These are phyloP conservation scores for Calocera cornea DNA, from an alignment of 768 basidiomycete species.

Conservation along the genomic window DNA sequence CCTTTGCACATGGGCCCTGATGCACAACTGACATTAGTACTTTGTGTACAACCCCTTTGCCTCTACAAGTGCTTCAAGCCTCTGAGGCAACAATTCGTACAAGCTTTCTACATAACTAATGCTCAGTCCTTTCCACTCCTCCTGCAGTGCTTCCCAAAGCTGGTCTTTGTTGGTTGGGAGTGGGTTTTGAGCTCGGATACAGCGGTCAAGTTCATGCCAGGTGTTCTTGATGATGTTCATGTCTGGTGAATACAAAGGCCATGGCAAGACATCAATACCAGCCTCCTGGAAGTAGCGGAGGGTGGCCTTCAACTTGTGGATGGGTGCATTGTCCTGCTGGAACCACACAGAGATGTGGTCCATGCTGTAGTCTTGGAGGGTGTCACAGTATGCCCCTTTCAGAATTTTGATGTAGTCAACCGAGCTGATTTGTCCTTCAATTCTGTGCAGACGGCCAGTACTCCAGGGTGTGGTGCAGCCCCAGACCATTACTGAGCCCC, in stretches of 20 bases:
- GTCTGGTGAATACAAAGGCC: constrained; percentile 16
- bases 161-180: neutral
- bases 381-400: neutral
- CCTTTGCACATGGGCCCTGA: no score
- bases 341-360: neutral
- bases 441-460: neutral
- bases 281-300: neutral
- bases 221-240: neutral
- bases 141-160: neutral
- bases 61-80: neutral
- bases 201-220: neutral
- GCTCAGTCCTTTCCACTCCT: neutral
- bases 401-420: constrained; percentile 3
- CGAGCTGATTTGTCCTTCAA: constrained; percentile 7
- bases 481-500: constrained; percentile 14
- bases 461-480: constrained; percentile 7
- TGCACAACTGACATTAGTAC: neutral
- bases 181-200: neutral
- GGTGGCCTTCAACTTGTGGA: neutral
- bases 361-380: neutral
- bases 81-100: neutral
- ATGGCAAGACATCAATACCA: constrained; percentile 13
- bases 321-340: constrained; percentile 12
- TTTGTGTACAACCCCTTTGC: neutral
- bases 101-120: neutral